Evolutionary conservation across 208 protist genomes (phyloP), one percentile per base, ranked within the genome.

Genomic region (Trypanosoma vivax): DNA sequence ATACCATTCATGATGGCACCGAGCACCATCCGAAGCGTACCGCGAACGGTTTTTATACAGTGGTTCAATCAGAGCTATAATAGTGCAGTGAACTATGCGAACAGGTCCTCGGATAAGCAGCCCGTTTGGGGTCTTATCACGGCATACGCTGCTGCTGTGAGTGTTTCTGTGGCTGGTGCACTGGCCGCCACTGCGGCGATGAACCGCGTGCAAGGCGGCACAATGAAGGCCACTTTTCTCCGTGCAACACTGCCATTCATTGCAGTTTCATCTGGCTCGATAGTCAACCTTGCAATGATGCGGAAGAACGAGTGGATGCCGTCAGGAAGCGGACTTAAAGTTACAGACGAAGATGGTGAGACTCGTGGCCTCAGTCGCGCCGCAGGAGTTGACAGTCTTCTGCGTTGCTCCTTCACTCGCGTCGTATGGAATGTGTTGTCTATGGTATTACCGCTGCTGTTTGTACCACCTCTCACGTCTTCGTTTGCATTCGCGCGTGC

Each of bases 21-120:
- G n/a, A 48, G 67, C n/a, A 88, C 80, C 10, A 56, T 86, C 31
- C 70, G 60, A 31, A 80, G 79, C 56, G 53, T 88, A 10, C 55
- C 71, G 2, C 78, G 75, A 49, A 92, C 82, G 13, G 40, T 96
- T 14, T 79, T 78, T 34, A 91, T 95, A 47, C 93, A 97, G 77
- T 95, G 77, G 81, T 77, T 95, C 41, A 96, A 96, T 57, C 90
- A 96, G 70, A 94, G 80, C 64, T 96, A 94, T 64, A 96, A 97
- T 78, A 79, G 83, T 41, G 83, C 83, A 1, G 76, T 97, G 23
- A 97, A 97, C 71, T 94, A 97, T 73, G 84, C 90, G 7, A 97
- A 97, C 65, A 78, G 92, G 50, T 91, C 85, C 65, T 89, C 83
- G n/a, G 83, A 88, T 41, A 88, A 88, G 54, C 85, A 92, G 65